Evolutionary conservation across 176 grass and related monocot genomes (phyloP).

Genomic region (Coix lacrymajobi): DNA sequence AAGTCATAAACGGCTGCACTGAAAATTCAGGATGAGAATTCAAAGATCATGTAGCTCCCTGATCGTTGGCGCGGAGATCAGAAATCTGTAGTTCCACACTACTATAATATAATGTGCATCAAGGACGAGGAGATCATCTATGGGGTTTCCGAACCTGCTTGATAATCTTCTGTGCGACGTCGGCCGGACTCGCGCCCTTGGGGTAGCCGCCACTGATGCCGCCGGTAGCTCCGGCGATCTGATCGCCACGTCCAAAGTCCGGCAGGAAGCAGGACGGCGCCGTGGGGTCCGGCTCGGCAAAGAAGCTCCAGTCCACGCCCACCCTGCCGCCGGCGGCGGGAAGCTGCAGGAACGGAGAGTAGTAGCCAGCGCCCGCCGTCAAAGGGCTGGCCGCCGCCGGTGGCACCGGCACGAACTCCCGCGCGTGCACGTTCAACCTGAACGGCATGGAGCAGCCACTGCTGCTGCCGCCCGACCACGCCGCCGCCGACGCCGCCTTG

Average conservation of each 20-base stretch:
- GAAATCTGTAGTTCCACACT: neutral
- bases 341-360: constrained; percentile 37
- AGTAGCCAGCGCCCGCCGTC: constrained; percentile 10
- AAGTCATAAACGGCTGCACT: neutral
- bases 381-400: neutral
- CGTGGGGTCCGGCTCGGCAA: constrained; percentile 31
- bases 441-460: constrained; percentile 7
- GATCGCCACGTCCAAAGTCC: constrained; percentile 24
- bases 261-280: constrained; percentile 10
- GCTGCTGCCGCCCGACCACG: neutral
- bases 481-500: neutral
- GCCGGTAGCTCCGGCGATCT: neutral
- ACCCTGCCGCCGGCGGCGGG: neutral
- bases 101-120: neutral
- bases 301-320: constrained; percentile 44
- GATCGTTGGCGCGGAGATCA: neutral
- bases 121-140: neutral
- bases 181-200: constrained; percentile 15
- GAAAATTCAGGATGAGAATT: neutral
- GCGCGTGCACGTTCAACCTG: constrained; percentile 53
- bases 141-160: constrained; percentile 41
- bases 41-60: neutral
- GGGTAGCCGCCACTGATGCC: neutral
- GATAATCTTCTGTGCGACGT: constrained; percentile 52
- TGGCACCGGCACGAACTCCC: constrained; percentile 47